phyloP scores from a whole-genome alignment of 805 yeast genomes.

The Candida gorgasii region DNA sequence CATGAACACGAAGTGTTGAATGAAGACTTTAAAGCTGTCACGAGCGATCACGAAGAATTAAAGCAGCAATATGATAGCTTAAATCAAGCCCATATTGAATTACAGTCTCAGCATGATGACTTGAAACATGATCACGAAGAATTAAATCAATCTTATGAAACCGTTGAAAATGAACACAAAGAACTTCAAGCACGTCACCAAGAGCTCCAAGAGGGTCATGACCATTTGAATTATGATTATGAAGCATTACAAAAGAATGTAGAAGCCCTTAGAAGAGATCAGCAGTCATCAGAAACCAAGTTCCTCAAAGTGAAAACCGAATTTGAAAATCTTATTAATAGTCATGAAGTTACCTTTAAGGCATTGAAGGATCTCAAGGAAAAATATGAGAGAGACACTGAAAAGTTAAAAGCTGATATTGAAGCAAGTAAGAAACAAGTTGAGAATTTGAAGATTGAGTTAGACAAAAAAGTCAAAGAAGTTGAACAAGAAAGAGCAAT shows the following conservation, averaged over 20 bases:
- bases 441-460: constrained; percentile 26
- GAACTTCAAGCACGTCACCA: neutral
- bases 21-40: constrained; percentile 1
- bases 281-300: neutral
- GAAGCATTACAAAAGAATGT: neutral
- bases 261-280: constrained; percentile 1
- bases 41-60: neutral
- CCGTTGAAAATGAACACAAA: neutral
- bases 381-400: constrained; percentile 7
- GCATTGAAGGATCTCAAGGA: constrained; percentile 6
- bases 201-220: neutral
- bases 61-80: neutral
- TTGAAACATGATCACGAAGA: neutral
- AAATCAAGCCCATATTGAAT: no score
- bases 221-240: neutral
- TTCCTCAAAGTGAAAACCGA: neutral
- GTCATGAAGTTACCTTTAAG: constrained; percentile 1
- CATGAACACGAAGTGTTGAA: neutral
- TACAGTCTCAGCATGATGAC: neutral
- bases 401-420: constrained; percentile 13
- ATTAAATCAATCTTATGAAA: constrained; percentile 4
- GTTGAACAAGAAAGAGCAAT: constrained; percentile 53
- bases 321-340: neutral
- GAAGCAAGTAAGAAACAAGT: constrained; percentile 29
- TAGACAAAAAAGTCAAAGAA: constrained; percentile 40